Evolutionary conservation across 2,329 filamentous ascomycete genomes (phyloP), one percentile per base, ranked within the genome.

Genomic region (Aciculosporium take): DNA sequence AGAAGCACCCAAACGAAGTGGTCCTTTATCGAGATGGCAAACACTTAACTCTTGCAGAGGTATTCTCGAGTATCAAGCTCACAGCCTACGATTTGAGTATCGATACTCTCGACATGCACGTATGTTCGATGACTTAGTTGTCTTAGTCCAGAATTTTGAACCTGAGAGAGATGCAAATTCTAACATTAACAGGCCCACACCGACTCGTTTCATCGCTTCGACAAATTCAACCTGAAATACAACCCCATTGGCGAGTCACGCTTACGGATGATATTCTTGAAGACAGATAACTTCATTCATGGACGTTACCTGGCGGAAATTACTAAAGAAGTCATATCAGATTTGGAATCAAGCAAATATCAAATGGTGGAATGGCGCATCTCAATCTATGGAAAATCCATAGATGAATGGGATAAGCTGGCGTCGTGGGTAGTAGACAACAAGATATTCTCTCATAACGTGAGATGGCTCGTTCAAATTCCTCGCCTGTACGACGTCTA

Each of bases 341-440:
- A 98, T 70, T 68, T 98, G 25, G 91, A 98, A 61, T 94, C 89
- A 37, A 95, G 88, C 74, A 98, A 98, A 60, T 98, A 98, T 56
- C 91, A 98, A 59, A 95, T 98, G 84, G 91, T 91, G 1, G 91
- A 98, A 65, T 98, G 93, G 88, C 86, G 91, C 33, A 94, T 98
- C 50, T 95, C 88, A 20, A 86, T 98, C 48, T 98, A 98, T 54
- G 91, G 91, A 47, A 84, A 86, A 56, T 83, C 82, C 3, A 72
- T 94, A 31, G 81, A 94, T 47, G 91, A 98, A 60, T 98, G 91
- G 91, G 89, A 96, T 56, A 98, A 94, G 57, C 75, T 98, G 39
- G 91, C 91, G 3, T 85, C 84, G 3, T 98, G 91, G 91, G 87
- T 98, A 7, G 79, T 96, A 13, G 89, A 96, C 65, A 94, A 96